Percentiles rank a stretch among this genome's conserved stretches.
Evolutionary conservation across 2,329 filamentous ascomycete species (phyloP).

Genomic region (Arthrobotrys sphaeroides): DNA sequence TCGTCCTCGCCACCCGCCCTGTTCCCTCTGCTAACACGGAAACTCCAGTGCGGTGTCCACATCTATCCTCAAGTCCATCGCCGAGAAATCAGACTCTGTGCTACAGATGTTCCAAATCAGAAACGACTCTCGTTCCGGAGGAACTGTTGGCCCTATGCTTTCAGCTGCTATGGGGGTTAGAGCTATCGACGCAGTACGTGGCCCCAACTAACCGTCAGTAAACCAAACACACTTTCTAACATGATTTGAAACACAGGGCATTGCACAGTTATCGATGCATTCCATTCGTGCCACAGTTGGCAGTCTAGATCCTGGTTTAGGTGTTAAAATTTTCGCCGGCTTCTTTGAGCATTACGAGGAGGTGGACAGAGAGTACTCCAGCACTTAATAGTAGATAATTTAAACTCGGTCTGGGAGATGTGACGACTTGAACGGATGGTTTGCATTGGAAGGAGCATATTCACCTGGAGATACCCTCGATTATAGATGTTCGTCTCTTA

Average conservation of each 20-base stretch:
- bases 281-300: conserved; percentile 89
- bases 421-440: not conserved
- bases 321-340: conserved; percentile 86
- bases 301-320: conserved; percentile 83
- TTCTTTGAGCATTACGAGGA: conserved; percentile 87
- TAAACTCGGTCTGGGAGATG: too few species aligned
- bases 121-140: conserved; percentile 87
- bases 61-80: conserved; percentile 79
- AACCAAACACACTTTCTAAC: not conserved
- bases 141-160: conserved; percentile 93
- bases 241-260: conserved; percentile 64
- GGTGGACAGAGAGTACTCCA: conserved; percentile 78
- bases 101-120: conserved; percentile 94
- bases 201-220: not conserved
- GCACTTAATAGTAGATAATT: conserved; percentile 60
- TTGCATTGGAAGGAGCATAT: conserved; percentile 18
- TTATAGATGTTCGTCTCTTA: conserved; percentile 20
- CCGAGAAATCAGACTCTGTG: conserved; percentile 74
- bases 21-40: not conserved
- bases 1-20: not conserved
- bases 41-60: conserved; percentile 72
- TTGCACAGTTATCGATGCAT: conserved; percentile 95
- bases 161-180: conserved; percentile 81
- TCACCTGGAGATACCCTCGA: conserved; percentile 26
- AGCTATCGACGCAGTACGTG: conserved; percentile 74